A percentile compares a stretch with the other conserved stretches of the same genome.
Evolutionary conservation across 129 eudicot genomes (phyloP).

Genomic region (Deinandra increscens): DNA sequence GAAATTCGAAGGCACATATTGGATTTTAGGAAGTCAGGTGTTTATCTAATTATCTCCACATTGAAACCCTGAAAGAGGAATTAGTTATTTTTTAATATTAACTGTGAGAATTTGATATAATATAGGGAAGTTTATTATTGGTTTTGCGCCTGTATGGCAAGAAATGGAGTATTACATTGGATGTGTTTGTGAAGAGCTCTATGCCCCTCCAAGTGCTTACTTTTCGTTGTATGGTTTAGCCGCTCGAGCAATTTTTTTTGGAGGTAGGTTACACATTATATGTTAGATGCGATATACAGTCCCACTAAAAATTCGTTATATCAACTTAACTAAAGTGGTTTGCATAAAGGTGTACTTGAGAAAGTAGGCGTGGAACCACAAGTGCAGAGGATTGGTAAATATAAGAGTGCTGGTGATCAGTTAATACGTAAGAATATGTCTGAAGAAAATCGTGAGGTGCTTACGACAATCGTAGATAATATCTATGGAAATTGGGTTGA

Average conservation of each 20-base stretch:
- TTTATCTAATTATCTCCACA: too few relatives aligned
- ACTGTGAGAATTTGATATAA: background rate
- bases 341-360: constrained; percentile 66
- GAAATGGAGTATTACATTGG: constrained; percentile 86
- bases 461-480: constrained; percentile 75
- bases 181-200: constrained; percentile 79
- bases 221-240: constrained; percentile 72
- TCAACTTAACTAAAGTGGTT: constrained; percentile 31
- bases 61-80: too few relatives aligned
- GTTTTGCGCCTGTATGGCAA: constrained; percentile 66
- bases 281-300: too few relatives aligned
- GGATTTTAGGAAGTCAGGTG: constrained; percentile 94
- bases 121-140: constrained; percentile 78
- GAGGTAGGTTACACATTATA: constrained; percentile 52
- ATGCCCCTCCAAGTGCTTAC: constrained; percentile 91
- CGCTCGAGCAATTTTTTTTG: constrained; percentile 62
- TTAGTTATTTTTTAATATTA: background rate
- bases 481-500: constrained; percentile 79
- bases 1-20: constrained; percentile 86
- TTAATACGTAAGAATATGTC: constrained; percentile 73
- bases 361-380: constrained; percentile 90
- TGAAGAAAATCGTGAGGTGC: constrained; percentile 86
- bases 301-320: too few relatives aligned
- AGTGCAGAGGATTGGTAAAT: constrained; percentile 87
- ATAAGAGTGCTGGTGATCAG: constrained; percentile 87